Base-by-base conservation (phyloP, 2,329 filamentous ascomycete species). In the Thelonectria olida region DNA sequence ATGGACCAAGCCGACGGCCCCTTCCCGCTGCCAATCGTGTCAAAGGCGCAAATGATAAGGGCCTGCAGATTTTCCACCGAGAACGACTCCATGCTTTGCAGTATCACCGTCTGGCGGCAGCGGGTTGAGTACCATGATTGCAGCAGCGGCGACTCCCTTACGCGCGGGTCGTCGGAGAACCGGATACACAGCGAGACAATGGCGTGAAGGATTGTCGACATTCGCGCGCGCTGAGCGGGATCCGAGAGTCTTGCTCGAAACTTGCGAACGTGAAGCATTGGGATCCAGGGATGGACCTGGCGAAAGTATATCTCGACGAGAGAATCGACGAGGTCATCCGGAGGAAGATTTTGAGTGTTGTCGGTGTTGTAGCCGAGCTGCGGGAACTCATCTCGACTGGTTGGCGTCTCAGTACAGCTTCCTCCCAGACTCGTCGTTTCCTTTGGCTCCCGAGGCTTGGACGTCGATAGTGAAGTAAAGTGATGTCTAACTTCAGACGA, bases 211-310 rank as follows among this genome's bases (percentile, higher is more conserved):
- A 80, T 73, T 1, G 75, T 73, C 4, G 67, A 61, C 1, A 78
- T 50, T 5, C 31, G 56, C 13, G 31, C 41, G 12, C 68, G 54
- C 20, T 73, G 58, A 5, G 54, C 28, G 1, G 71, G 62, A n/a
- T 19, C 38, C 3, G 56, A 47, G 1, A 68, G 25, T 5, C 22
- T 10, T 2, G 27, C 34, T 2, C 72, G 62, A 19, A 75, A 76
- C 38, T 70, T 64, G 39, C 60, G 58, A 58, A 70, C 73, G 39
- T 72, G 68, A 4, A 72, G 9, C 36, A 72, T 69, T 2, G 69
- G 69, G 23, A 79, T 78, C 74, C 77, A 81, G 1, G 78, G 77
- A 50, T 80, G 78, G 1, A 80, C 70, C 2, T 70, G 58, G 1
- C 60, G 55, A 41, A 80, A 79, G 61, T 80, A 80, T 1, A 74